Evolutionary conservation across 192 early-diverging fungal genomes (phyloP).

Genomic region (Paraglomus brasilianum): DNA sequence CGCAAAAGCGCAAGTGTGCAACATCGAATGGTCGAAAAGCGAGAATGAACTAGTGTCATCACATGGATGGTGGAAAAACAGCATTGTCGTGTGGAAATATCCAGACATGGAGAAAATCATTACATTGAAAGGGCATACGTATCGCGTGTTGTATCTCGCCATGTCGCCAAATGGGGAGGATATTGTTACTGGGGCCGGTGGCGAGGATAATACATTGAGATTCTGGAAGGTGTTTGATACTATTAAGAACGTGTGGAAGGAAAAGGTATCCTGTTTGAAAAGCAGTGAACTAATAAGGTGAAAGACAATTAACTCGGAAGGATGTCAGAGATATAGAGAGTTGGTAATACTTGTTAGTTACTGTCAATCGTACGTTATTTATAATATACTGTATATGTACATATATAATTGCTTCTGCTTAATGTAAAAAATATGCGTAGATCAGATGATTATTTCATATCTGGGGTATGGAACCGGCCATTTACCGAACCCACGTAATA

Average conservation of each 20-base stretch:
- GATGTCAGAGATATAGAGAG: too few relatives aligned
- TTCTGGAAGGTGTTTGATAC: constrained; percentile 90
- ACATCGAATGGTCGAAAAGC: constrained; percentile 81
- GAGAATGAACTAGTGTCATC: constrained; percentile 84
- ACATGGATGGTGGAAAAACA: constrained; percentile 90
- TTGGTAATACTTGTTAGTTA: too few relatives aligned
- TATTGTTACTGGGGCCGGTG: constrained; percentile 81
- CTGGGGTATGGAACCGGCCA: too few relatives aligned
- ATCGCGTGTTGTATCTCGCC: constrained; percentile 88
- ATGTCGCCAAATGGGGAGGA: constrained; percentile 88
- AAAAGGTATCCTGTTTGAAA: too few relatives aligned
- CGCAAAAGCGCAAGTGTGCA: constrained; percentile 94
- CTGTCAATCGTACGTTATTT: too few relatives aligned
- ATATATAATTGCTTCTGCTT: too few relatives aligned
- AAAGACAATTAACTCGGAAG: too few relatives aligned
- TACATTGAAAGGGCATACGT: constrained; percentile 73
- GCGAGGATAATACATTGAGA: constrained; percentile 93
- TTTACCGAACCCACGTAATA: too few relatives aligned
- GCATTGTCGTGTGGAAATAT: constrained; percentile 87
- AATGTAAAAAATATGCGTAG: too few relatives aligned
- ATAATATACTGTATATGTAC: too few relatives aligned
- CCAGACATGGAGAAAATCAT: constrained; percentile 66
- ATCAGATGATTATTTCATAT: too few relatives aligned
- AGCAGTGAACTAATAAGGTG: too few relatives aligned
- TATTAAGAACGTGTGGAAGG: neutral